These are phyloP conservation scores for Leptographium procerum DNA, from an alignment of 2,329 filamentous ascomycete genomes.

Conservation along the genomic window DNA sequence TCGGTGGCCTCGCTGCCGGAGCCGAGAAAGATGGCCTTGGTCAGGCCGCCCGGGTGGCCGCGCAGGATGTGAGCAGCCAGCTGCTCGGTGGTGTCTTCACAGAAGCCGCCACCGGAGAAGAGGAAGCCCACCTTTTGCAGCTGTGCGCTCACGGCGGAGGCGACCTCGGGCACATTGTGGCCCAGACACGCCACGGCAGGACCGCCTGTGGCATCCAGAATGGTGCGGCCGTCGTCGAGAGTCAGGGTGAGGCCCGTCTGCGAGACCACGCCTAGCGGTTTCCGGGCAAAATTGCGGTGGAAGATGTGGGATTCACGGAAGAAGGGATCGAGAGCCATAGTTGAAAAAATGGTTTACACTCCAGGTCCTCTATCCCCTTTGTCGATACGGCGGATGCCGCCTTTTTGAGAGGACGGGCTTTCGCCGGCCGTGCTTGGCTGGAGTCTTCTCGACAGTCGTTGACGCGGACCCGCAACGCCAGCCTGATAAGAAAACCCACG, in stretches of 20 bases:
- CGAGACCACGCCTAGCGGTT: background rate
- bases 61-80: constrained; percentile 25
- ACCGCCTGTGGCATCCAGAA: constrained; percentile 34
- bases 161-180: constrained; percentile 30
- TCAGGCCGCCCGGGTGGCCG: constrained; percentile 25
- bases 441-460: too few species aligned
- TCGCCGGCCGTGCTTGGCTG: too few species aligned
- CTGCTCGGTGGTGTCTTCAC: constrained; percentile 30
- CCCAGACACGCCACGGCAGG: constrained; percentile 36
- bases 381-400: too few species aligned
- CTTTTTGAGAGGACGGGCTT: too few species aligned
- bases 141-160: constrained; percentile 28
- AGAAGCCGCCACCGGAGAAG: constrained; percentile 29
- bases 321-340: too few species aligned
- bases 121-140: too few species aligned
- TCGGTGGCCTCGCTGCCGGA: constrained; percentile 52
- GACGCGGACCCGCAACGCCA: too few species aligned
- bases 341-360: too few species aligned
- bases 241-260: constrained; percentile 24
- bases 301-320: too few species aligned
- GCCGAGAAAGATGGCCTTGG: constrained; percentile 25
- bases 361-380: too few species aligned
- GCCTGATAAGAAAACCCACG: too few species aligned
- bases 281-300: too few species aligned
- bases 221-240: constrained; percentile 26